Base-by-base conservation (phyloP, 2,329 filamentous ascomycete genomes). In the Penicillium janthinellum region DNA sequence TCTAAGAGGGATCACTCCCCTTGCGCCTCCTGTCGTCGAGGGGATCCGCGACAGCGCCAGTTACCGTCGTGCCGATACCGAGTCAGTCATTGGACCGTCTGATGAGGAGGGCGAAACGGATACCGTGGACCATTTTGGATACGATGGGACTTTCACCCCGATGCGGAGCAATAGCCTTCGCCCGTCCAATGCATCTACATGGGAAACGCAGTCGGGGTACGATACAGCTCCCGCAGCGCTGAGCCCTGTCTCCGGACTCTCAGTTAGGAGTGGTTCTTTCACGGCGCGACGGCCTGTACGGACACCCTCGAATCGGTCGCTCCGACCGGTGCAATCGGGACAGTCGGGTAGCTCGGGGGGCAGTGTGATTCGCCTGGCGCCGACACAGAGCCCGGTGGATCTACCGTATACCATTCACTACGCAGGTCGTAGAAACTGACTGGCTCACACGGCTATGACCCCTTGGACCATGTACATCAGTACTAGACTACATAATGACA, bases 1-100 rank as follows among this genome's bases (percentile, higher is more conserved):
- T 0, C 79, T 98, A 14, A 86, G 90, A 54, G 84, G 83, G 17
- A 96, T 98, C 90, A 83, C 80, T 31, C 82, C 85, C 0, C 78
- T 91, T 3, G 81, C 89, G 59, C 78, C 84, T 0, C 77, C 78
- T 0, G 73, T 86, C 4, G 71, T 91, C 20, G 77, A 77, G 28
- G 70, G 72, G 35, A 64, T 76, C 12, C 67, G 64, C 17, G 67
- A 68, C 42, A 67, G 64, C 5, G 64, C 60, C 38, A 70, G 68
- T 22, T 71, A 67, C 15, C 53, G 56, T 37, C 58, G 53, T 22
- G 52, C 66, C 20, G 69, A 69, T 15, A 72, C 67, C 22, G 73
- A 74, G 56, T 78, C 75, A 1, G 44, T 73, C 12, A 75, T 77
- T 25, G 74, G 75, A 10, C 71, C 75, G 2, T 77, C 74, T 8